Evolutionary conservation across 2,329 filamentous ascomycete genomes (phyloP).

Genomic region (Neodidymelliopsis sp.): DNA sequence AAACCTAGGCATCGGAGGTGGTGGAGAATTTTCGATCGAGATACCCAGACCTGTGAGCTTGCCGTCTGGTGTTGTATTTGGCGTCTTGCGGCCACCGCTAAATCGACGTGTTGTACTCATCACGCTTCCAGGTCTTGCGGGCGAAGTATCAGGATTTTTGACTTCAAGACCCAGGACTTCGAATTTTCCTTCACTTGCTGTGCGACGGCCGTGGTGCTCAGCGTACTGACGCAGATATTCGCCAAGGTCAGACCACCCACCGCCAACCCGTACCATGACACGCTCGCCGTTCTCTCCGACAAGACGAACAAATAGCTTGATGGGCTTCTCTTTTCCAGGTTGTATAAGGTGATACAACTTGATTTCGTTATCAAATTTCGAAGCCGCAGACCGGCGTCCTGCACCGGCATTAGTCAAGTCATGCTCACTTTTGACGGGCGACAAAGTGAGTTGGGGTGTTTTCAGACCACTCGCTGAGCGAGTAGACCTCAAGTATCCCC

Average conservation of each 20-base stretch:
- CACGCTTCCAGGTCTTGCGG: conserved; percentile 38
- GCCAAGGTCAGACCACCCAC: conserved; percentile 96
- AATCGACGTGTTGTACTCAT: conserved; percentile 36
- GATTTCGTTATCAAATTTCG: conserved; percentile 66
- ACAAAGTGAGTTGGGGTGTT: conserved; percentile 48
- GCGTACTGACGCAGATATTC: conserved; percentile 96
- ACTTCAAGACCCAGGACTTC: conserved; percentile 61
- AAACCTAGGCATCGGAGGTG: conserved; percentile 36
- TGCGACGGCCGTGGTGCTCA: conserved; percentile 83
- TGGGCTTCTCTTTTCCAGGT: conserved; percentile 82
- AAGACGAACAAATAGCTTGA: conserved; percentile 92
- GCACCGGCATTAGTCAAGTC: conserved; percentile 35
- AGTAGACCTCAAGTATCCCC: conserved; percentile 41
- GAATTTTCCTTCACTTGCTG: conserved; percentile 62
- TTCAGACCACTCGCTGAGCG: conserved; percentile 44
- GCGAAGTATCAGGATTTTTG: conserved; percentile 34
- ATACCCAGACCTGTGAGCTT: conserved; percentile 17
- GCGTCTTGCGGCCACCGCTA: conserved; percentile 35
- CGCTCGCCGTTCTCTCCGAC: conserved; percentile 90
- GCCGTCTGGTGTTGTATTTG: conserved; percentile 38
- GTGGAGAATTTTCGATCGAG: conserved; percentile 27
- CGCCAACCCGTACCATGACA: conserved; percentile 97
- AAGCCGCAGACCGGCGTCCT: conserved; percentile 39
- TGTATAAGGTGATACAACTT: conserved; percentile 92
- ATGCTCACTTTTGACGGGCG: conserved; percentile 46